These are phyloP conservation scores for Mycena crocata DNA, from an alignment of 768 basidiomycete species.

Conservation along the genomic window DNA sequence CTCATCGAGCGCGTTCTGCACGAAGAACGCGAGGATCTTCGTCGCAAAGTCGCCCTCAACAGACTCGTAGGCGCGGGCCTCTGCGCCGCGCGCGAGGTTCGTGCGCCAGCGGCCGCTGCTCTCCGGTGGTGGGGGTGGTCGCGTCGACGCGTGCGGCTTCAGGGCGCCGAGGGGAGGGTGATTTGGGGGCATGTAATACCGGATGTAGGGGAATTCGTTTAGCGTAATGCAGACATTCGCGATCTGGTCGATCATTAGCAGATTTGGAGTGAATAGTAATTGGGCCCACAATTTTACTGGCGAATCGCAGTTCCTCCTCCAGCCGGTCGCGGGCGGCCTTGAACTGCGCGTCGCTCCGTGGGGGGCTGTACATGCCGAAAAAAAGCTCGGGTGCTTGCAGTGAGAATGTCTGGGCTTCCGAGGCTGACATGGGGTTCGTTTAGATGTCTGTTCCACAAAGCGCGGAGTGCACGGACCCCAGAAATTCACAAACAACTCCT, in stretches of 20 bases:
- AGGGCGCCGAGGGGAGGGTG: slow-evolving; percentile 89
- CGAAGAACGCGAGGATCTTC: slow-evolving; percentile 85
- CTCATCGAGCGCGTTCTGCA: slow-evolving; percentile 88
- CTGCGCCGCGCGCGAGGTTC: slow-evolving; percentile 79
- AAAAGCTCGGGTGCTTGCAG: slow-evolving; percentile 82
- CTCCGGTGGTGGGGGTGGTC: slow-evolving; percentile 75
- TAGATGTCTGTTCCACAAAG: neutral
- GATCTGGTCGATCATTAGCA: slow-evolving; percentile 60
- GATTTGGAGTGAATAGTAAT: neutral
- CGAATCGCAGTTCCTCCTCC: slow-evolving; percentile 88
- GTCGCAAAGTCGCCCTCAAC: slow-evolving; percentile 83
- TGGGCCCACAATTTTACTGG: slow-evolving; percentile 72
- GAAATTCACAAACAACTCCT: slow-evolving; percentile 93
- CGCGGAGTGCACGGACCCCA: slow-evolving; percentile 71
- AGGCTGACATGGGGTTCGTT: slow-evolving; percentile 58
- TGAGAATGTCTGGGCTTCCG: slow-evolving; percentile 89
- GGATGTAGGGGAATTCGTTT: slow-evolving; percentile 92
- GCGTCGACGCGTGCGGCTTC: slow-evolving; percentile 71
- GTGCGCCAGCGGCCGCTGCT: slow-evolving; percentile 80
- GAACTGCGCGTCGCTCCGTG: slow-evolving; percentile 74
- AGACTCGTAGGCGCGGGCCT: slow-evolving; percentile 74
- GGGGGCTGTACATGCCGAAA: slow-evolving; percentile 91
- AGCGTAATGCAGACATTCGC: slow-evolving; percentile 90
- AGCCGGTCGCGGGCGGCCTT: slow-evolving; percentile 78
- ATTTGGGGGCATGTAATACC: slow-evolving; percentile 89